phyloP scores from a whole-genome alignment of 2,329 filamentous ascomycete genomes.

The Furcasterigmium sp. region DNA sequence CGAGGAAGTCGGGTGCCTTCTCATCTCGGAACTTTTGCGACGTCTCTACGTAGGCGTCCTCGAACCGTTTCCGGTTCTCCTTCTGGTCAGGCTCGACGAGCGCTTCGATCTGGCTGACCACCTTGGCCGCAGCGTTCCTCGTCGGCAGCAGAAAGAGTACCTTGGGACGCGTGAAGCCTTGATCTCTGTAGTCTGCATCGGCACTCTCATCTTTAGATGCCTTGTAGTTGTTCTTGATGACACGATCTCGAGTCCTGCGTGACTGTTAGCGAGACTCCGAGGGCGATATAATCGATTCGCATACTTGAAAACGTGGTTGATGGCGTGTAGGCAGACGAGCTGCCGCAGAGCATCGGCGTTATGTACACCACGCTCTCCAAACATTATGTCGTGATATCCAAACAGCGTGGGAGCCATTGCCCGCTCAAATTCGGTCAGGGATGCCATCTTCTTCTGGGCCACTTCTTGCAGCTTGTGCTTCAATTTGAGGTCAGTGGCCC shows the following conservation, averaged over 20 bases:
- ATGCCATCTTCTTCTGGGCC: constrained; percentile 45
- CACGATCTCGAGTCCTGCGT: constrained; percentile 71
- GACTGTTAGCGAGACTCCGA: constrained; percentile 11
- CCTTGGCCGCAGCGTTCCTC: constrained; percentile 74
- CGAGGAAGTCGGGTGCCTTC: constrained; percentile 80
- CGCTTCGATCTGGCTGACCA: constrained; percentile 70
- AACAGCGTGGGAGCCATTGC: constrained; percentile 69
- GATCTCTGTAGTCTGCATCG: constrained; percentile 76
- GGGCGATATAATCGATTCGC: constrained; percentile 14
- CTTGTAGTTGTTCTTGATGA: constrained; percentile 87
- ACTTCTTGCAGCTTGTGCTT: constrained; percentile 64
- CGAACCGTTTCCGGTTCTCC: constrained; percentile 89
- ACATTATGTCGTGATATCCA: constrained; percentile 75
- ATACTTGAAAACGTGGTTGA: constrained; percentile 89
- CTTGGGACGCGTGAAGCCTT: constrained; percentile 93
- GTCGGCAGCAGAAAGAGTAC: constrained; percentile 88
- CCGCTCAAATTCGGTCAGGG: constrained; percentile 58
- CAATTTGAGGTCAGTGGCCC: constrained; percentile 49
- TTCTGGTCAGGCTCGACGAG: constrained; percentile 82
- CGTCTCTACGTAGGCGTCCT: constrained; percentile 71
- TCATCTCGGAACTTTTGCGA: constrained; percentile 64
- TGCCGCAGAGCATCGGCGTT: constrained; percentile 67
- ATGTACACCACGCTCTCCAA: constrained; percentile 62
- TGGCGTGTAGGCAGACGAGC: constrained; percentile 72
- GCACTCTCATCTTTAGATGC: constrained; percentile 61